Conservation (phyloP, 768 basidiomycete genomes). For the Mycena capillaripes region DNA sequence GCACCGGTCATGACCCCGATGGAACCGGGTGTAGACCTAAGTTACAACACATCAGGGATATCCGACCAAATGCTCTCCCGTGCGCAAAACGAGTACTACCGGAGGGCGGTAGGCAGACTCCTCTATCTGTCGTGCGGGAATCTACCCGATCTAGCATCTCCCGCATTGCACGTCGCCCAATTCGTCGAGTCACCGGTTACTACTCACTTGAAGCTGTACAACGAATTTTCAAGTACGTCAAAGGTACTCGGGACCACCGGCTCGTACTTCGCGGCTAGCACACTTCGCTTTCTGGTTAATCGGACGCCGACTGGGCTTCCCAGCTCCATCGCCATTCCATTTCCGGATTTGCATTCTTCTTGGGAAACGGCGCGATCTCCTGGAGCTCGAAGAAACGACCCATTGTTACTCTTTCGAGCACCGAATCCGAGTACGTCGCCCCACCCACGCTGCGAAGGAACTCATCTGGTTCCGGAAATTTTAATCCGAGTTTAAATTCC, state of each 20-base stretch:
- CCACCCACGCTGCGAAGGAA: slow-evolving; percentile 45
- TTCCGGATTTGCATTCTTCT: slow-evolving; percentile 47
- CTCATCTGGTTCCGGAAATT: slow-evolving; percentile 35
- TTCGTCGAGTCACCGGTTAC: slow-evolving; percentile 31
- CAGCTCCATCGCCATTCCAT: slow-evolving; percentile 44
- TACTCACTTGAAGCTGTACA: slow-evolving; percentile 34
- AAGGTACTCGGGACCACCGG: slow-evolving; percentile 25
- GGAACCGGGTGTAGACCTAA: slow-evolving; percentile 31
- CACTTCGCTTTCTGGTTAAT: slow-evolving; percentile 22
- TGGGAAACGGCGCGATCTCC: slow-evolving; percentile 44
- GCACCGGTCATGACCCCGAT: slow-evolving; percentile 40
- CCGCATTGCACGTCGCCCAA: slow-evolving; percentile 30
- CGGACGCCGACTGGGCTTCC: slow-evolving; percentile 32
- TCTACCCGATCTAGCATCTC: no score
- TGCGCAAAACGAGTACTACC: slow-evolving; percentile 22
- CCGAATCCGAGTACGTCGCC: slow-evolving; percentile 54
- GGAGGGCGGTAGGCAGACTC: slow-evolving; percentile 30
- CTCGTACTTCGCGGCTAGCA: slow-evolving; percentile 10
- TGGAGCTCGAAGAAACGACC: slow-evolving; percentile 52
- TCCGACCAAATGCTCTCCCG: slow-evolving; percentile 17
- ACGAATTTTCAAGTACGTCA: slow-evolving; percentile 38
- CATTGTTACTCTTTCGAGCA: slow-evolving; percentile 49
- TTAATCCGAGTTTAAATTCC: neutral
- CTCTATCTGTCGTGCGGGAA: slow-evolving; percentile 34
- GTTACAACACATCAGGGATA: slow-evolving; percentile 16